A percentile compares a stretch with the other conserved stretches of the same genome.
These are phyloP conservation scores for Ambrosiella beaveri DNA, from an alignment of 2,329 filamentous ascomycete genomes.

Conservation along the genomic window DNA sequence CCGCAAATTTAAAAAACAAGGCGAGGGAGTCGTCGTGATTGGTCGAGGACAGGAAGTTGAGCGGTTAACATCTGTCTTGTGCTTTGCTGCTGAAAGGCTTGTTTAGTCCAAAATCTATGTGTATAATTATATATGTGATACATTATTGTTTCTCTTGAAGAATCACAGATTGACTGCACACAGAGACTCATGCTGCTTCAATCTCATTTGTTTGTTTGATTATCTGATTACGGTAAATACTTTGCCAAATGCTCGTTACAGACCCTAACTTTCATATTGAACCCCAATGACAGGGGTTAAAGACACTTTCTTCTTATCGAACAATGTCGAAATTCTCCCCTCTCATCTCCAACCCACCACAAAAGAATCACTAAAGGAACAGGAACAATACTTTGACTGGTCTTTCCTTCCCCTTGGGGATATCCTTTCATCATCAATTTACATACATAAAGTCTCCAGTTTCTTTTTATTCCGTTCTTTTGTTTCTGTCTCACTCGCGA, in stretches of 20 bases:
- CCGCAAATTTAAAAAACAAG: neutral
- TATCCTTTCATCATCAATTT: neutral
- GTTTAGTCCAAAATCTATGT: no score
- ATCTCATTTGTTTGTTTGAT: no score
- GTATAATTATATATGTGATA: no score
- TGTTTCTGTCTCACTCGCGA: neutral
- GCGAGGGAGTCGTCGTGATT: neutral
- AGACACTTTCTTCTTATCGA: neutral
- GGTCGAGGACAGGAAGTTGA: neutral
- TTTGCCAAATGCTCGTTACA: no score
- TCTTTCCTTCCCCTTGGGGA: neutral
- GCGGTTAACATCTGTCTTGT: neutral
- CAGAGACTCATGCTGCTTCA: no score
- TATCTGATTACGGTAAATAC: no score
- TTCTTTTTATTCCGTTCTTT: neutral
- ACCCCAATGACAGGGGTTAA: no score
- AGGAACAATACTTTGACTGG: neutral
- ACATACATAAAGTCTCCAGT: neutral
- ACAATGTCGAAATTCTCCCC: neutral
- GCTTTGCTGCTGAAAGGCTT: no score
- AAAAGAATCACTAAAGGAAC: neutral
- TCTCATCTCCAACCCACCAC: neutral
- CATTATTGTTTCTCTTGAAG: no score
- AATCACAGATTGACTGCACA: no score
- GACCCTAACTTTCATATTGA: no score